These are phyloP conservation scores for Aureobasidium sp. DNA, from an alignment of 2,329 filamentous ascomycete genomes.

Conservation along the genomic window DNA sequence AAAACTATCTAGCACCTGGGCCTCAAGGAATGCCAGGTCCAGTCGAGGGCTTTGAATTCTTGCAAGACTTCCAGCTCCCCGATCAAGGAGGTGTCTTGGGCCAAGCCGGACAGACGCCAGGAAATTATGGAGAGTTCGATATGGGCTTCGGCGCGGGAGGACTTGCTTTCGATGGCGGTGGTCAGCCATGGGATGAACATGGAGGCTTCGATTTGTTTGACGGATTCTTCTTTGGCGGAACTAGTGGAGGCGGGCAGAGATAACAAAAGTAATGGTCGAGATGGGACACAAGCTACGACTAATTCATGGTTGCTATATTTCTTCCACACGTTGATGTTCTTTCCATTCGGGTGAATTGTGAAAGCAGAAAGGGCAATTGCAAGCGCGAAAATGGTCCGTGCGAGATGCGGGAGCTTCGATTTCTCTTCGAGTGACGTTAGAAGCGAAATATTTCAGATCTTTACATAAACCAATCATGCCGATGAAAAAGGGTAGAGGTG, in stretches of 20 bases:
- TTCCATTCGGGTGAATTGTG: not conserved
- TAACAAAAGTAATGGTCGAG: not conserved
- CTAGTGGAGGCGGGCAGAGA: not conserved
- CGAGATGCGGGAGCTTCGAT: not conserved
- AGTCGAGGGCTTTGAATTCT: conserved; percentile 38
- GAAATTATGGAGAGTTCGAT: conserved; percentile 49
- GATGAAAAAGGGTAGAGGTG: conserved; percentile 3
- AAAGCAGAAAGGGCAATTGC: not conserved
- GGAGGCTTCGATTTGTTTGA: conserved; percentile 48
- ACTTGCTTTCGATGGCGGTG: conserved; percentile 27
- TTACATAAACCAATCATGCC: conserved; percentile 4
- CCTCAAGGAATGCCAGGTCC: not conserved
- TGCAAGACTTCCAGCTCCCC: conserved; percentile 38
- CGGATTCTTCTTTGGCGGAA: conserved; percentile 61
- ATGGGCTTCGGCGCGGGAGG: conserved; percentile 43
- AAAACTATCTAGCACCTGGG: not conserved
- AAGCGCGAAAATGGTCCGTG: not conserved
- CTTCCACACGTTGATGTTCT: not conserved
- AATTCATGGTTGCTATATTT: not conserved
- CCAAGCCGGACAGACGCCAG: conserved; percentile 16
- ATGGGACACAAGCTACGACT: not conserved
- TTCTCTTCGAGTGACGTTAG: conserved; percentile 4
- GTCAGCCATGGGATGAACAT: conserved; percentile 48
- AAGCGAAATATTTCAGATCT: not conserved
- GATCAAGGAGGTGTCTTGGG: not conserved